These are phyloP conservation scores for Dryadomyces sulphureus DNA, from an alignment of 2,329 filamentous ascomycete species.

Conservation along the genomic window DNA sequence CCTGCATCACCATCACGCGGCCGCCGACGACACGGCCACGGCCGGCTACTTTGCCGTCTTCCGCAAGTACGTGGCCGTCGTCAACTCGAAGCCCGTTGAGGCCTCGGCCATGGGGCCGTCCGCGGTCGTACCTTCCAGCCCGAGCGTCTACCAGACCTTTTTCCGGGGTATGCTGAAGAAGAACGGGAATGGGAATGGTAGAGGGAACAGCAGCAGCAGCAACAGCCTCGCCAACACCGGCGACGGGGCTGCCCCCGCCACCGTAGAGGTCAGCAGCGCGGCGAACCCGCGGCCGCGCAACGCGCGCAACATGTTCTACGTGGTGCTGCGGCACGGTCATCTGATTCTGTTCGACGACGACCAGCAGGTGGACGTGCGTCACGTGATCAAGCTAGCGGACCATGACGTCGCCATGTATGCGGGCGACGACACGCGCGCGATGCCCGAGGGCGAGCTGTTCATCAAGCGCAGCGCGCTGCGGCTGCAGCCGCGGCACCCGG, in stretches of 20 bases:
- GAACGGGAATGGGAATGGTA: slow-evolving; percentile 23
- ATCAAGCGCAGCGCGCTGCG: slow-evolving; percentile 89
- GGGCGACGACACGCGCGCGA: slow-evolving; percentile 46
- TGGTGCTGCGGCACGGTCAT: slow-evolving; percentile 86
- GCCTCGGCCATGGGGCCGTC: slow-evolving; percentile 61
- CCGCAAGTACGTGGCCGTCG: slow-evolving; percentile 78
- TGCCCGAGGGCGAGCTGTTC: slow-evolving; percentile 85
- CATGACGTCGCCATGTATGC: slow-evolving; percentile 69
- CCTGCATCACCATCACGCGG: slow-evolving; percentile 31
- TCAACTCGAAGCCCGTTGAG: slow-evolving; percentile 87
- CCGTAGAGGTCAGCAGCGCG: slow-evolving; percentile 29
- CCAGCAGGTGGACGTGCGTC: slow-evolving; percentile 86
- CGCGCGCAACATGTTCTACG: slow-evolving; percentile 82
- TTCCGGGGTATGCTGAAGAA: slow-evolving; percentile 92
- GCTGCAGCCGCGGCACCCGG: slow-evolving; percentile 48
- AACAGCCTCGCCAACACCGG: background rate
- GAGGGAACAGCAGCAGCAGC: background rate
- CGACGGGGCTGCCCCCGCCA: slow-evolving; percentile 10
- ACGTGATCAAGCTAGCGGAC: slow-evolving; percentile 85
- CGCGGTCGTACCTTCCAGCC: slow-evolving; percentile 64
- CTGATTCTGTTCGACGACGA: slow-evolving; percentile 96
- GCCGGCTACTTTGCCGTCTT: slow-evolving; percentile 93
- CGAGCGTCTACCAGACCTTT: slow-evolving; percentile 96
- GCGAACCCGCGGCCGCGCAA: slow-evolving; percentile 41
- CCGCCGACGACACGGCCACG: slow-evolving; percentile 58